Base-by-base conservation (phyloP, 768 basidiomycete genomes). In the Paxillus ammoniavirescens region DNA sequence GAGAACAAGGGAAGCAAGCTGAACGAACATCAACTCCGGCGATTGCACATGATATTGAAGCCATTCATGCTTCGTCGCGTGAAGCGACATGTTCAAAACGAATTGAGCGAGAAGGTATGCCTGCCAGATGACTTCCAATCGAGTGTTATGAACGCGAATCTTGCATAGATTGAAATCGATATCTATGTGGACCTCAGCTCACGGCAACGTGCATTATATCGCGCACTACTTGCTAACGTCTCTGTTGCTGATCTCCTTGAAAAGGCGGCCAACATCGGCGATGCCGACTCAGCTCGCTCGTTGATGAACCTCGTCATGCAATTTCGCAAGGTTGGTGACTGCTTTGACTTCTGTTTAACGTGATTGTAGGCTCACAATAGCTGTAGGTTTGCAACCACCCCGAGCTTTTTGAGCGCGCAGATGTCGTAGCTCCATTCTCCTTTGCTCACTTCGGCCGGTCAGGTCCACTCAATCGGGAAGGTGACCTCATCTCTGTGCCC, bases 281-380 rank as follows among this genome's bases (percentile, higher is more conserved):
- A 96, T 62, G 90, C 84, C 6, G 91, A 94, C 60, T 92, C 91
- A 30, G 93, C 94, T 48, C 86, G 93, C 49, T 92, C 93, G 7
- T 75, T 99, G 55, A 98, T 98, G 96, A 99, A 98, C 71, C 81
- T 99, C 55, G 97, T 99, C 57, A 99, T 99, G 97, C 97, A 99
- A 69, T 98, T 98, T 79, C 87, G 97, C 61, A 99, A 99, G 79
- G 93, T 91, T 50, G 26, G 72, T 53, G 21, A 37, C 31, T 2
- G 31, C 13, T 46, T 46, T 40, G 12, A 31, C 44, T 53, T 26
- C n/a, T 55, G 43, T 48, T 36, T 35, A 45, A 23, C 42, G 18
- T 41, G 28, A 46, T 21, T 18, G 18, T 43, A 48, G 33, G 55
- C 50, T 62, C 15, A 59, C 30, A 40, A 44, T 23, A 31, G 8